Evolutionary conservation across 2,329 filamentous ascomycete genomes (phyloP).

Genomic region (Pestalotiopsis sp.): DNA sequence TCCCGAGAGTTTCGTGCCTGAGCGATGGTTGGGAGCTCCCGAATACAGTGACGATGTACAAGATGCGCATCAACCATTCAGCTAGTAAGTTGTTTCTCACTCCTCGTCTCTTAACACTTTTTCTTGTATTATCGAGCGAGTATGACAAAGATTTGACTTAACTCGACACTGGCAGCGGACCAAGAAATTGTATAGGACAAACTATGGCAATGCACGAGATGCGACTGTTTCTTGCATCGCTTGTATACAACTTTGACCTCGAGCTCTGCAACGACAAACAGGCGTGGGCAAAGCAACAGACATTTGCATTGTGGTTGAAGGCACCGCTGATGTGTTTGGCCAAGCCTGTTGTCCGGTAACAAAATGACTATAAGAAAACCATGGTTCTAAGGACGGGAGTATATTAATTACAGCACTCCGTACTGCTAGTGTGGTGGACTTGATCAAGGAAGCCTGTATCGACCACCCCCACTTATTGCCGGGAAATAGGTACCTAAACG

Average conservation of each 20-base stretch:
- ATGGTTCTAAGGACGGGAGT: not conserved
- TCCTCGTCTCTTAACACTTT: not conserved
- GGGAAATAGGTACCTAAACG: not conserved
- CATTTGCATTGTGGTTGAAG: slow-evolving; percentile 18
- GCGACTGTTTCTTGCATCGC: slow-evolving; percentile 18
- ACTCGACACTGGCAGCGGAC: slow-evolving; percentile 5
- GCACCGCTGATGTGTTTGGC: slow-evolving; percentile 16
- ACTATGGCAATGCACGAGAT: slow-evolving; percentile 19
- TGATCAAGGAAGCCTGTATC: not conserved
- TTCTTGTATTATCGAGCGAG: not conserved
- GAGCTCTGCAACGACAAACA: slow-evolving; percentile 17
- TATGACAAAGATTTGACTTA: not conserved
- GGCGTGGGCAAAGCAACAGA: slow-evolving; percentile 20
- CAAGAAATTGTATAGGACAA: slow-evolving; percentile 25
- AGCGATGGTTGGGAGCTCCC: slow-evolving; percentile 23
- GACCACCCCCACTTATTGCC: not conserved
- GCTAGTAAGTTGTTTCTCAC: not conserved
- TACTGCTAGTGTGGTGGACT: not conserved
- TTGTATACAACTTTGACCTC: slow-evolving; percentile 19
- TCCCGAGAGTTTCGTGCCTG: slow-evolving; percentile 20
- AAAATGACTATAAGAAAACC: not conserved
- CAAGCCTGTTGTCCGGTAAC: not conserved
- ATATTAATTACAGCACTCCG: not conserved
- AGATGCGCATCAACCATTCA: slow-evolving; percentile 23
- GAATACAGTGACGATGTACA: slow-evolving; percentile 13